Evolutionary conservation across 805 yeast species (phyloP), one percentile per base, ranked within the genome.

Genomic region (Monosporozyma yasuniensis): DNA sequence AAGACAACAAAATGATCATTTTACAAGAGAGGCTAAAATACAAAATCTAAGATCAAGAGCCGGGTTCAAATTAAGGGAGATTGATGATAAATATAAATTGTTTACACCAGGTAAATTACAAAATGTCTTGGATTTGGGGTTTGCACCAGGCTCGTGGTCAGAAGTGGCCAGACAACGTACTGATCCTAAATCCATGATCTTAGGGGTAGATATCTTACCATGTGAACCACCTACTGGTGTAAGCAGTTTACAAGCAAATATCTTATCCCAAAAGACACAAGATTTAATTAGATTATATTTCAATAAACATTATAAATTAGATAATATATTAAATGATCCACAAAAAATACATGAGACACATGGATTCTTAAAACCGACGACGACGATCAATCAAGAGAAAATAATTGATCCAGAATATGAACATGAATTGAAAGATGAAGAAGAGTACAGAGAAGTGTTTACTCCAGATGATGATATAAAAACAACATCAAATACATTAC

Each of bases 91-190:
- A 57, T 85, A 73, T 66, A 65, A 72, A 30, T 52, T 93, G 2
- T 81, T 91, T 63, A 65, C 68, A 38, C 73, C 73, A 2, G 44
- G 48, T 7, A 49, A 44, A 11, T 73, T 79, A 0, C 73, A 69
- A 55, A 77, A 80, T 42, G 84, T 93, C 0, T 79, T 93, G 4
- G 99, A 93, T 69, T 69, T 93, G 44, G 96, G 96, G 0, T 89
- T 81, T 64, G 95, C 96, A 0, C 96, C 96, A 0, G 96, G 96
- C 0, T 89, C 96, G 3, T 88, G 96, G 96, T 79, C 91, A 8
- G 96, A 88, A 62, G 90, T 87, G 1, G 90, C 91, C 0, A 68
- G 76, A 8, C 78, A 77, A 48, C 64, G 76, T 49, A 73, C 80
- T 1, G 60, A 65, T 18, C 74, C 75, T 1, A 61, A 68, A 1